Base-by-base conservation (phyloP, 2,329 filamentous ascomycete species). In the Anisogramma anomala region DNA sequence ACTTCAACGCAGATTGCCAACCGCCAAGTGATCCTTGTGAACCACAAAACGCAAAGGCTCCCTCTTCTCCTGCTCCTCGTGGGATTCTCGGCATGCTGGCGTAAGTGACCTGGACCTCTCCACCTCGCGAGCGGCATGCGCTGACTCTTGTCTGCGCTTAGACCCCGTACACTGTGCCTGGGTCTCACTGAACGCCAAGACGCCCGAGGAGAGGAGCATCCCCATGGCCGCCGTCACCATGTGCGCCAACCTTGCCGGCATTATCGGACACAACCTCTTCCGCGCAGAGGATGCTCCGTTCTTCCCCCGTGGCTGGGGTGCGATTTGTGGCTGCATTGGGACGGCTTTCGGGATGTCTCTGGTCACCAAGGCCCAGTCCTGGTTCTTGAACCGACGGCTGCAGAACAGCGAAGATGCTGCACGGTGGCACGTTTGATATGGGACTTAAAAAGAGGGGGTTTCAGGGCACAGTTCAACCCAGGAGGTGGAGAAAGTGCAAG, bases 221-320 rank as follows among this genome's bases (percentile, higher is more conserved):
- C 37, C 42, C n/a, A 36, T 49, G 26, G 46, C 71, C 0, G 68
- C 71, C 0, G 70, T 77, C 8, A 74, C 78, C 45, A 77, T 77
- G 73, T 68, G 69, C 15, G 74, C 72, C 35, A 79, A 79, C 48
- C 71, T 70, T 19, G 72, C 73, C 0, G 73, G 72, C 17, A 77
- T 79, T 38, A 73, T 74, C 41, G 74, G 74, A 3, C 71, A 71
- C 0, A 73, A 78, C 52, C 69, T 78, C 45, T 78, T 77, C 63
- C 68, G 68, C 17, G 48, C 56, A 0, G 68, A 74, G 39, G 71
- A 75, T 48, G 36, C 4, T 4, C 43, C 43, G 8, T 31, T 17
- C 3, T 45, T 32, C 20, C 31, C 43, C 9, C 41, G 31, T 9
- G 43, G 43, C 2, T 45, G 43, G 43, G 37, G 31, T 15, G 26